Evolutionary conservation across 2,329 filamentous ascomycete genomes (phyloP), one percentile per base, ranked within the genome.

Genomic region (Tolypocladium amazonense): DNA sequence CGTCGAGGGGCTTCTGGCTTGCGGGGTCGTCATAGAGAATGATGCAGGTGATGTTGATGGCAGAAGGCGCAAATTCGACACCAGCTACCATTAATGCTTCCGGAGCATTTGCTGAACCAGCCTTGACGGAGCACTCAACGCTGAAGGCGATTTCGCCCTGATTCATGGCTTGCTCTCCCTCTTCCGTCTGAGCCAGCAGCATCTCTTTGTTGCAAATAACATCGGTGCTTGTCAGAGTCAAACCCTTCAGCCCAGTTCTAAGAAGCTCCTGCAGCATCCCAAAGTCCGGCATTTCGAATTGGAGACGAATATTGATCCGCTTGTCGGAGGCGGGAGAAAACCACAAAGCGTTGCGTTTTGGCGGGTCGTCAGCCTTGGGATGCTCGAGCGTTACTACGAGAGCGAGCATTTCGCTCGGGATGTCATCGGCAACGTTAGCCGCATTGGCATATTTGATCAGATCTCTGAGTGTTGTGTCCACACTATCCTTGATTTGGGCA

Each of bases 291-390:
- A 61, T 4, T 20, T 61, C 33, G 41, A 62, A 59, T 41, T 61
- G 59, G 35, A 59, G 52, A 2, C 57, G 57, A 3, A 61, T 43
- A 1, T 33, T 56, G 20, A 37, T 52, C 2, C 45, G 60, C 58
- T 27, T 41, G 33, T 56, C 50, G 1, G 30, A n/a, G 18, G 1
- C 18, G 18, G 60, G 60, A 1, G 45, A 25, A 55, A 56, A 58
- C 60, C 60, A 62, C 23, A 62, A 12, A 14, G 60, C 60, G 20
- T 60, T 60, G n/a, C 58, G 33, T 23, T 58, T 62, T 1, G n/a
- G n/a, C n/a, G n/a, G n/a, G n/a, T 20, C 23, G 6, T 3, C 27
- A 11, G 57, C 25, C 5, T 25, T 56, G 12, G 57, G 41, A 6
- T 18, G 52, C n/a, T n/a, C 27, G 33, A 62, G 58, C 8, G n/a